Evolutionary conservation across 768 basidiomycete genomes (phyloP).

Genomic region (Fomitopsis serialis): DNA sequence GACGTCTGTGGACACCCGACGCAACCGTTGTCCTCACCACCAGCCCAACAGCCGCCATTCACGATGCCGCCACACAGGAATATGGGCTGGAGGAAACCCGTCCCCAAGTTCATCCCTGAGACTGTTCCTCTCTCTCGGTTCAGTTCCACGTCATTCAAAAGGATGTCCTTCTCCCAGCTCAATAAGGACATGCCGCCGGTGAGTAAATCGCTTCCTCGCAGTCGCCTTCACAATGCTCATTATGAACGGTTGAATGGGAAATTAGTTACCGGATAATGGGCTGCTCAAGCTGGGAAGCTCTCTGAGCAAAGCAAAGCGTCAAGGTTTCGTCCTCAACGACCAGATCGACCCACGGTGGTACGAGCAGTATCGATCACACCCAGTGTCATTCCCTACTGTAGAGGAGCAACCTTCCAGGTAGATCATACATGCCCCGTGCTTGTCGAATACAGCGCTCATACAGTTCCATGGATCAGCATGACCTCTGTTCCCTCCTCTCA

Average conservation of each 20-base stretch:
- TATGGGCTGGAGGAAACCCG: conserved; percentile 70
- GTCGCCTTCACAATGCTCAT: neutral
- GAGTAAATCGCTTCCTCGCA: conserved; percentile 3
- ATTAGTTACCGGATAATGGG: conserved; percentile 24
- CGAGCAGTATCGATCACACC: neutral
- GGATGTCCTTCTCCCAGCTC: conserved; percentile 14
- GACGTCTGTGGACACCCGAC: neutral
- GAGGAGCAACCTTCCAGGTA: neutral
- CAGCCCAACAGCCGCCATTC: neutral
- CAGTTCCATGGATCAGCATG: neutral
- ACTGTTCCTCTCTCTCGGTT: conserved; percentile 25
- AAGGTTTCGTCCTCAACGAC: conserved; percentile 4
- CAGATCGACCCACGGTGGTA: neutral
- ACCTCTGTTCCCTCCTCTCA: neutral
- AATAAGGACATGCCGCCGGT: conserved; percentile 23
- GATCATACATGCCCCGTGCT: neutral
- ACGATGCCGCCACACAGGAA: conserved; percentile 11
- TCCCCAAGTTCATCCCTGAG: conserved; percentile 61
- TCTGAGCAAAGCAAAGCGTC: conserved; percentile 8
- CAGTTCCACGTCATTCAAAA: conserved; percentile 4
- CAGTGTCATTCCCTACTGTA: neutral
- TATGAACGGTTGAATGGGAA: neutral
- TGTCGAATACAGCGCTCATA: neutral
- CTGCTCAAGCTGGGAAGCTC: conserved; percentile 15
- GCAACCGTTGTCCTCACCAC: neutral